phyloP scores from a whole-genome alignment of 2,329 filamentous ascomycete species.

The Tolypocladium cylindrosporum region DNA sequence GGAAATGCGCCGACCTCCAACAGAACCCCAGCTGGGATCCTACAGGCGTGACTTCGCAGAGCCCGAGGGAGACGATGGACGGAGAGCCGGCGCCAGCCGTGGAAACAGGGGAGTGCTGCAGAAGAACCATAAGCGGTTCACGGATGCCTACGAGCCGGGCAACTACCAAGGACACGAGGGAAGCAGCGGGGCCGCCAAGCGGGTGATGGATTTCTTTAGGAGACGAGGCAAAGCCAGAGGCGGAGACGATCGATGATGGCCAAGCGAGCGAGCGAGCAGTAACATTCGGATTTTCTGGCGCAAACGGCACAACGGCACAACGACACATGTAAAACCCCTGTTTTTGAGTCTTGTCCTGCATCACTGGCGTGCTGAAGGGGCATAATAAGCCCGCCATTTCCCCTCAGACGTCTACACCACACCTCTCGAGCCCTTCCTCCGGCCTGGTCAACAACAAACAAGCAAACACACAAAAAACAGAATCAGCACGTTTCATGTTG shows the following conservation, averaged over 20 bases:
- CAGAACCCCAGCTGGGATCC: conserved; percentile 27
- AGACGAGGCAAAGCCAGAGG: conserved; percentile 69
- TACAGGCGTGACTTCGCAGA: conserved; percentile 33
- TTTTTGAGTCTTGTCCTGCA: neutral
- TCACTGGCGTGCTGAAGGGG: neutral
- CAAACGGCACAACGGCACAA: neutral
- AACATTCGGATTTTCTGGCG: neutral
- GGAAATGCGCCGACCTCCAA: conserved; percentile 34
- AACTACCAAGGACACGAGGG: conserved; percentile 60
- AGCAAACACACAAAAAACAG: neutral
- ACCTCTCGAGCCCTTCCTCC: neutral
- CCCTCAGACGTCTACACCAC: neutral
- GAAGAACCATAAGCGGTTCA: conserved; percentile 81
- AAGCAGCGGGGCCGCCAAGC: conserved; percentile 76
- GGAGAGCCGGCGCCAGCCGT: conserved; percentile 25
- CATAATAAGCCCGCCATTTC: neutral
- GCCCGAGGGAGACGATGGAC: conserved; percentile 31
- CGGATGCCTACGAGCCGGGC: conserved; percentile 76
- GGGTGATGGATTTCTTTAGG: conserved; percentile 98
- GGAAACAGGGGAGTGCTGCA: conserved; percentile 53
- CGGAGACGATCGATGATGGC: conserved; percentile 40
- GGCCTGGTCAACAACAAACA: neutral
- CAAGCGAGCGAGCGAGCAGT: neutral
- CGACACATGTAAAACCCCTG: neutral
- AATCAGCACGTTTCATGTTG: neutral